Conservation (phyloP, 1,284 basidiomycete genomes). For the Afroboletus lepidellus region DNA sequence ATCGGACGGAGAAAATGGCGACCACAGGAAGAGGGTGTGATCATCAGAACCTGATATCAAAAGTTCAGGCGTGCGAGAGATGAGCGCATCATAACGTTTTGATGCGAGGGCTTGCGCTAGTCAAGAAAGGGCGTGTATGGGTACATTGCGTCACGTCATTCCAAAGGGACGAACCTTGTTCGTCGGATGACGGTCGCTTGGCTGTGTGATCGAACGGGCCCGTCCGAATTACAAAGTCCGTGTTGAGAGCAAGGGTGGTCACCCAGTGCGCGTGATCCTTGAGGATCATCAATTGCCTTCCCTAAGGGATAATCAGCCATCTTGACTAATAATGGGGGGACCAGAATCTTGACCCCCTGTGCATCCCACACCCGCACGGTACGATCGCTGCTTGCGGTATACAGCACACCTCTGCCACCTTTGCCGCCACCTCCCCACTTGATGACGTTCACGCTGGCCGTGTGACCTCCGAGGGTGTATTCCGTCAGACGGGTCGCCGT, state of each 20-base stretch:
- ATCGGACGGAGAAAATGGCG: conserved; percentile 53
- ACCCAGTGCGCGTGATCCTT: conserved; percentile 99
- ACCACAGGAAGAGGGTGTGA: conserved; percentile 94
- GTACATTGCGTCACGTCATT: background rate
- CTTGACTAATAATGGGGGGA: background rate
- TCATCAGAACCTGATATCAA: conserved; percentile 94
- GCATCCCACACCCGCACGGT: conserved; percentile 95
- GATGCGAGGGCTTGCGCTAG: conserved; percentile 74
- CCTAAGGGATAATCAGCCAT: conserved; percentile 40
- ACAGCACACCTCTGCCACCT: conserved; percentile 73
- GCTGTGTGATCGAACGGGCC: conserved; percentile 91
- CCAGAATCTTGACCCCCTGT: conserved; percentile 51
- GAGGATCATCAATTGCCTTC: conserved; percentile 67
- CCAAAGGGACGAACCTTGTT: conserved; percentile 58
- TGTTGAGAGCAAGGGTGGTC: conserved; percentile 92
- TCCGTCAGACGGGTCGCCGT: conserved; percentile 70
- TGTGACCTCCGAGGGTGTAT: conserved; percentile 91
- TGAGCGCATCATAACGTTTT: conserved; percentile 70
- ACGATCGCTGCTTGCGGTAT: conserved; percentile 92
- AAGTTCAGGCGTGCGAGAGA: conserved; percentile 73
- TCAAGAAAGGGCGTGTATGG: background rate
- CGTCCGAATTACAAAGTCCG: conserved; percentile 92
- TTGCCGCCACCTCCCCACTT: conserved; percentile 88
- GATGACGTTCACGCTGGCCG: conserved; percentile 92
- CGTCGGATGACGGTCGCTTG: conserved; percentile 73